Percentiles rank a stretch among this genome's conserved stretches.
phyloP scores from a whole-genome alignment of 805 yeast species.

The Lipomyces orientalis region DNA sequence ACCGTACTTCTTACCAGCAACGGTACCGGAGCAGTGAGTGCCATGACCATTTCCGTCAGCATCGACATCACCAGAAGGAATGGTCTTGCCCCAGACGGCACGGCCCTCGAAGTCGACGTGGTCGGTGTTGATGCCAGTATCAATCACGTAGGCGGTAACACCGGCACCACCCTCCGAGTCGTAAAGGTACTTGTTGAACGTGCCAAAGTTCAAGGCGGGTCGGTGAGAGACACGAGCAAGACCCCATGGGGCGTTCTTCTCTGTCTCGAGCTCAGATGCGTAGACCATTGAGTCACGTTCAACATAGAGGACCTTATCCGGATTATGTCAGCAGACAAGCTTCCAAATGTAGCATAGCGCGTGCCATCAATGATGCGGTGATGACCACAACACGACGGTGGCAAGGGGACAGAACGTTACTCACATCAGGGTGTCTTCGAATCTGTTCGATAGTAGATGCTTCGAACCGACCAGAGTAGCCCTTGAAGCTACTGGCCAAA shows the following conservation, averaged over 20 bases:
- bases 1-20: slow-evolving; percentile 63
- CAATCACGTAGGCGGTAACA: slow-evolving; percentile 61
- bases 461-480: slow-evolving; percentile 86
- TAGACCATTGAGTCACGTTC: slow-evolving; percentile 61
- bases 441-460: slow-evolving; percentile 75
- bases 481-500: slow-evolving; percentile 61
- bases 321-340: not conserved
- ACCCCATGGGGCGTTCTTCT: slow-evolving; percentile 77
- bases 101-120: slow-evolving; percentile 67
- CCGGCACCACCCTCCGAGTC: slow-evolving; percentile 67
- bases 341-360: slow-evolving; percentile 50
- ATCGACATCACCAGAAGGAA: slow-evolving; percentile 56
- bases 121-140: slow-evolving; percentile 59
- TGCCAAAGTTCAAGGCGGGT: slow-evolving; percentile 61
- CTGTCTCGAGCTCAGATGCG: slow-evolving; percentile 54
- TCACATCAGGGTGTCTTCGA: slow-evolving; percentile 55
- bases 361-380: not conserved
- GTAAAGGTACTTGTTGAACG: slow-evolving; percentile 64
- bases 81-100: slow-evolving; percentile 65
- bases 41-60: slow-evolving; percentile 68
- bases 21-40: slow-evolving; percentile 71
- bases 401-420: slow-evolving; percentile 4
- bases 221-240: slow-evolving; percentile 73
- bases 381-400: slow-evolving; percentile 30
- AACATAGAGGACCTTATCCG: slow-evolving; percentile 56